Base-by-base conservation (phyloP, 179 eudicot genomes). In the Actinidia arguta region DNA sequence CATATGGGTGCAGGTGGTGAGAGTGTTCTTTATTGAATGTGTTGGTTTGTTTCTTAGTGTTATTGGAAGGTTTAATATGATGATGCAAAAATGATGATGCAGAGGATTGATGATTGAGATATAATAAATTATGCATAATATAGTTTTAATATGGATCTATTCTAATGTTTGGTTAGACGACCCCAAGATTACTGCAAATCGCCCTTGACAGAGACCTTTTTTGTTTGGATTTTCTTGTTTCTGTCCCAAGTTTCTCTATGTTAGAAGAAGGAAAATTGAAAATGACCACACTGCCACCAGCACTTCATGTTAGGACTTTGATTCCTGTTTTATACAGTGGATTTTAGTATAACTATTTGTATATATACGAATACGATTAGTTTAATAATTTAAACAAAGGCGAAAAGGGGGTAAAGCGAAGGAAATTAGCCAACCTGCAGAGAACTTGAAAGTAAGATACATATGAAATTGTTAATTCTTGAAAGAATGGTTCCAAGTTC, bases 401-500 rank as follows among this genome's bases (percentile, higher is more conserved):
- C 0, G 66, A 81, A 75, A 74, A 81, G 10, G 31, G 83, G 83
- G 44, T 16, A 47, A 81, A 81, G 79, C 72, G 50, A 7, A 54
- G 83, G 39, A 74, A 74, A 62, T 24, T 81, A 18, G 78, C 71
- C 17, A 80, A 46, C 47, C 83, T 81, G 51, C 39, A 44, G 71
- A 73, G 31, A 81, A 42, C 39, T 27, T 81, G 39, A 81, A 61
- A 44, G 84, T 81, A 75, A 14, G 36, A 50, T 42, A 51, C 11
- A 52, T 51, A 13, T 51, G 6, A 22, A 25, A 54, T 7, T 73
- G 18, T 54, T 7, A 24, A 20, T 22, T 36, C 39, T 1, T 31
- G 20, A 82, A 56, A 46, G 9, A 13, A 82, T 81, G 84, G 24
- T 75, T 62, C 84, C 80, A 25, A 61, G 24, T 75, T 62, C 84